Conservation (phyloP, 169 alveolate species). For the Cryptosporidium meleagridis region DNA sequence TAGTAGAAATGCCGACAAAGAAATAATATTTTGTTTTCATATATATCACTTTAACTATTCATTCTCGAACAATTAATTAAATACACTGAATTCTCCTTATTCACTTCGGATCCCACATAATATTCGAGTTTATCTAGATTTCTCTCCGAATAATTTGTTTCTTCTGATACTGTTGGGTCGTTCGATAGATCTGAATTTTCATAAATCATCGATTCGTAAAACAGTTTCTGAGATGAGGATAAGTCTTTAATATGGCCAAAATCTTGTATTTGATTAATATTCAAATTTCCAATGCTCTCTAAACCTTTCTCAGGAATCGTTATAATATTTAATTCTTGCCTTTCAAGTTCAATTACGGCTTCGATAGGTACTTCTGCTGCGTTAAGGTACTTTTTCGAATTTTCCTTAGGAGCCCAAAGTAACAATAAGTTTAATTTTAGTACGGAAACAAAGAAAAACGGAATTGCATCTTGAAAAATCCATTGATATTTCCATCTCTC, state of each 20-base stretch:
- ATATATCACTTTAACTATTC: neutral
- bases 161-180: neutral
- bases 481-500: slow-evolving; percentile 58
- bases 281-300: neutral
- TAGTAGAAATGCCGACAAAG: neutral
- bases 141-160: neutral
- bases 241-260: neutral
- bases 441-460: neutral
- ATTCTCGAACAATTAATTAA: neutral
- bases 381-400: slow-evolving; percentile 12
- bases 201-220: neutral
- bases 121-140: neutral
- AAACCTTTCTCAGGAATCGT: neutral
- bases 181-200: neutral
- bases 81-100: neutral
- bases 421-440: neutral
- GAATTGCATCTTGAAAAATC: slow-evolving; percentile 56
- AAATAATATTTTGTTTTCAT: neutral
- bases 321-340: neutral
- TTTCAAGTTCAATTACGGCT: slow-evolving; percentile 21
- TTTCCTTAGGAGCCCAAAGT: slow-evolving; percentile 38
- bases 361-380: slow-evolving; percentile 40
- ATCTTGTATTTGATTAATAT: neutral
- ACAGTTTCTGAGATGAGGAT: neutral
- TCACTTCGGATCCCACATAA: neutral